Conservation (phyloP, 1,284 basidiomycete species). For the Apiotrichum gracile region DNA sequence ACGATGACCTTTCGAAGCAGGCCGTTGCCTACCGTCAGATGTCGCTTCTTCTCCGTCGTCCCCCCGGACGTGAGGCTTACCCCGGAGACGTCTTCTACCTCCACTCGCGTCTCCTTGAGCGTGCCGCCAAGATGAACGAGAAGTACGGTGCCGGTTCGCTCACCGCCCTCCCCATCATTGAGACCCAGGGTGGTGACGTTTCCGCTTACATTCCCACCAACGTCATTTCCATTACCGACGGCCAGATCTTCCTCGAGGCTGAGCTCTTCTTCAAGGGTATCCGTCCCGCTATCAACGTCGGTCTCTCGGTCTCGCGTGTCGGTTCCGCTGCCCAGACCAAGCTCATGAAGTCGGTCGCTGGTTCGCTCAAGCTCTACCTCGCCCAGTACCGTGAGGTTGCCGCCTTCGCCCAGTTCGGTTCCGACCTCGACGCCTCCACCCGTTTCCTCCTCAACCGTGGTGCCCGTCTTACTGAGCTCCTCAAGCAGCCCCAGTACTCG, state of each 20-base stretch:
- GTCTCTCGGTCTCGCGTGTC: slow-evolving; percentile 99
- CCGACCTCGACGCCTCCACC: slow-evolving; percentile 97
- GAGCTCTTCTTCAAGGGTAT: slow-evolving; percentile 99
- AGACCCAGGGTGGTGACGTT: slow-evolving; percentile 99
- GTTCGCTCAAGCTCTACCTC: slow-evolving; percentile 98
- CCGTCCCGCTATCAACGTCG: slow-evolving; percentile 98
- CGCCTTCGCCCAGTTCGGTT: slow-evolving; percentile 95
- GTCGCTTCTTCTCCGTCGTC: slow-evolving; percentile 98
- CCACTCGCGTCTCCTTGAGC: slow-evolving; percentile 98
- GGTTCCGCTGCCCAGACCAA: slow-evolving; percentile 99
- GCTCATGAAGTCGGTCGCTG: slow-evolving; percentile 99
- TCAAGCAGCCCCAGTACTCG: slow-evolving; percentile 99
- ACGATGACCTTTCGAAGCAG: slow-evolving; percentile 99
- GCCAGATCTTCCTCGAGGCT: slow-evolving; percentile 99
- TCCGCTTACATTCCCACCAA: slow-evolving; percentile 82
- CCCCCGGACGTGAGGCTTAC: slow-evolving; percentile 99
- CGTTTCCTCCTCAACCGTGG: slow-evolving; percentile 96
- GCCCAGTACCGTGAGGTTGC: slow-evolving; percentile 99
- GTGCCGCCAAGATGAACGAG: slow-evolving; percentile 99
- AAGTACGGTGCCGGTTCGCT: slow-evolving; percentile 96
- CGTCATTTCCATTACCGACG: slow-evolving; percentile 97
- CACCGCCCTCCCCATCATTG: slow-evolving; percentile 97
- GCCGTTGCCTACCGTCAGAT: slow-evolving; percentile 99
- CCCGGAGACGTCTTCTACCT: slow-evolving; percentile 99
- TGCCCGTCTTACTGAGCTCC: slow-evolving; percentile 94